Percentiles rank a stretch among this genome's conserved stretches.
Conservation (phyloP, 2,329 filamentous ascomycete genomes). For the Phyllachora maydis region DNA sequence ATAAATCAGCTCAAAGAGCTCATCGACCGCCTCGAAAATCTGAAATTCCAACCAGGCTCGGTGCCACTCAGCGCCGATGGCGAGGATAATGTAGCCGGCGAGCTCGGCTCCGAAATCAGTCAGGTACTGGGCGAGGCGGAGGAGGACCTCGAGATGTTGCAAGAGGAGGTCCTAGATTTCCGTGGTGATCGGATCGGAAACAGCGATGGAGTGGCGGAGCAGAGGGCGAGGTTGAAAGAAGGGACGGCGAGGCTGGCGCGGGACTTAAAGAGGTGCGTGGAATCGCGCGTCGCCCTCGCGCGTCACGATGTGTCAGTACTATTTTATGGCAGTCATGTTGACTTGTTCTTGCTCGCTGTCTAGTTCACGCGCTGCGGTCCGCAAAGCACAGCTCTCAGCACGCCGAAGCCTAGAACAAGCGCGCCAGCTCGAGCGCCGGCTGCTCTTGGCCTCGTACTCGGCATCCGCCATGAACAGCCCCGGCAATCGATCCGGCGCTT, state of each 20-base stretch:
- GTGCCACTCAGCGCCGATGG: constrained; percentile 25
- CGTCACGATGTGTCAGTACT: no score
- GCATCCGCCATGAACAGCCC: constrained; percentile 9
- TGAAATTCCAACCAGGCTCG: constrained; percentile 37
- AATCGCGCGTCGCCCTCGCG: not conserved
- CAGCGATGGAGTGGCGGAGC: constrained; percentile 35
- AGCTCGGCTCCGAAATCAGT: constrained; percentile 65
- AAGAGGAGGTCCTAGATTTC: constrained; percentile 58
- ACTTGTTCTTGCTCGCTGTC: constrained; percentile 2
- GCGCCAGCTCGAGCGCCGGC: constrained; percentile 54
- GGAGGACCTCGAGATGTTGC: constrained; percentile 64
- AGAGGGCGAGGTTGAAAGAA: constrained; percentile 44
- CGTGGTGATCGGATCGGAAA: constrained; percentile 26
- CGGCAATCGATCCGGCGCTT: constrained; percentile 11
- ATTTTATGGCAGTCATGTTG: not conserved
- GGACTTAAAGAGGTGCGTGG: constrained; percentile 53
- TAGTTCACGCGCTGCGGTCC: constrained; percentile 47
- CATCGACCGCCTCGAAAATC: constrained; percentile 34
- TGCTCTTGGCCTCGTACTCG: constrained; percentile 46
- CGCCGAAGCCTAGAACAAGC: constrained; percentile 56
- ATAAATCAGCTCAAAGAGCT: constrained; percentile 34
- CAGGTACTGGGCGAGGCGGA: constrained; percentile 58
- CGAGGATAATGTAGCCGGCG: constrained; percentile 36
- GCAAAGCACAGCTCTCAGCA: constrained; percentile 62
- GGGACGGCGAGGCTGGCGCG: constrained; percentile 43